Evolutionary conservation across 176 grass and related monocot genomes (phyloP), one percentile per base, ranked within the genome.

Genomic region (Bolboschoenus planiculmis): DNA sequence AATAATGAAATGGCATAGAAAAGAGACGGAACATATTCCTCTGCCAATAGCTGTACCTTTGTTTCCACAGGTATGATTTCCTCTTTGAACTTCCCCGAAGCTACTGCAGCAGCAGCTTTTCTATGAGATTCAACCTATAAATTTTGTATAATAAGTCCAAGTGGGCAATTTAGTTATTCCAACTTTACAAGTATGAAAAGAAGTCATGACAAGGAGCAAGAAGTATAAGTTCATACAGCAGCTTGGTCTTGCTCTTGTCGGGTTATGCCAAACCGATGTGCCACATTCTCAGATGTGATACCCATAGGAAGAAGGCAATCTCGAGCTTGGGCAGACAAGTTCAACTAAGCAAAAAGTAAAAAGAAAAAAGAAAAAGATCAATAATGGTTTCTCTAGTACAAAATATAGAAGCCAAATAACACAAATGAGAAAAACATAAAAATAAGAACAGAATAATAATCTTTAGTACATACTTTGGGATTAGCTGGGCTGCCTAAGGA

Each of bases 271-370:
- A 84, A 93, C n/a, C 84, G 91, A 23, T 91, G 78, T 60, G 92
- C 92, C 86, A 99, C 92, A 88, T 95, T 99, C 79, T 99, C 96
- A 20, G 90, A 99, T 56, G 92, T 99, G 42, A 95, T 84, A 61
- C 92, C 92, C 96, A 99, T 99, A 60, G 92, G 96, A 65, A 95
- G 92, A 59, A 99, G 89, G 44, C 96, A 99, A 36, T 95, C 96
- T 80, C 86, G 89, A 67, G 92, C 92, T 93, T 91, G 92, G 51
- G 96, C 80, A 90, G 93, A 93, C 60, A 95, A 68, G 53, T 95
- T 83, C 75, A 89, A 54, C 96, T 95, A 84, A 86, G 84, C 11
- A 10, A 81, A 36, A 85, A 53, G 58, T 51, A 89, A 15, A 80
- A 67, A 1, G 59, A 46, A 50, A 87, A 89, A 15, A 80, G 61